These are phyloP conservation scores for Carnegiea gigantea DNA, from an alignment of 179 eudicot species.

Conservation along the genomic window DNA sequence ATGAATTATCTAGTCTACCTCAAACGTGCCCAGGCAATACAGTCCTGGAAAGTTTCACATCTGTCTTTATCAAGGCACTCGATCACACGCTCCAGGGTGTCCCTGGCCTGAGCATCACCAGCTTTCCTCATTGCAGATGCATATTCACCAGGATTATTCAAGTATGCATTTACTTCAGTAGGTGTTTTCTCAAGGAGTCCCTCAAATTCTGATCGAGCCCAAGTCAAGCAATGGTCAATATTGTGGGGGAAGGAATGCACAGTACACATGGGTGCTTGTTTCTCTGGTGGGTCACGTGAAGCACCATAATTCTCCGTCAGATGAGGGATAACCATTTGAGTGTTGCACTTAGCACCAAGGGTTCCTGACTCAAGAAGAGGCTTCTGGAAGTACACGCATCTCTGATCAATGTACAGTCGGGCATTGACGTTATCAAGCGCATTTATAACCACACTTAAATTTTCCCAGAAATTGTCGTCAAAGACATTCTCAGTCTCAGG, in stretches of 20 bases:
- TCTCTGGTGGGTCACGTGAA: slow-evolving; percentile 96
- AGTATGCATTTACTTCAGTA: slow-evolving; percentile 83
- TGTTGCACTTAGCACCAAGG: slow-evolving; percentile 91
- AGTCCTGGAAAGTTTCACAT: slow-evolving; percentile 83
- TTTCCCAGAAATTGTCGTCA: slow-evolving; percentile 91
- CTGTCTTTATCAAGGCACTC: slow-evolving; percentile 84
- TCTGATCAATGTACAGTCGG: slow-evolving; percentile 77
- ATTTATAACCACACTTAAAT: slow-evolving; percentile 59
- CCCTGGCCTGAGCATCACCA: slow-evolving; percentile 97
- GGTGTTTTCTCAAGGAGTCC: slow-evolving; percentile 93
- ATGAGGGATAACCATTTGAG: slow-evolving; percentile 97
- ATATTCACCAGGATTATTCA: slow-evolving; percentile 68
- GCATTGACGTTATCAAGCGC: slow-evolving; percentile 93
- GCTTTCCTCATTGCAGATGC: slow-evolving; percentile 75
- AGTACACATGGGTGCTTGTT: slow-evolving; percentile 99
- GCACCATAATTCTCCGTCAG: slow-evolving; percentile 97
- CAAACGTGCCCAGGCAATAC: slow-evolving; percentile 87
- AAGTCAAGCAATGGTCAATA: slow-evolving; percentile 95
- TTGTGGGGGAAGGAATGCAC: slow-evolving; percentile 96
- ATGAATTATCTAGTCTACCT: slow-evolving; percentile 39
- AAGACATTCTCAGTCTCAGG: slow-evolving; percentile 91
- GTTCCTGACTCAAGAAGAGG: slow-evolving; percentile 97
- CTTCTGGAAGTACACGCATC: slow-evolving; percentile 91
- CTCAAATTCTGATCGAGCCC: slow-evolving; percentile 98
- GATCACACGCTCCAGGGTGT: slow-evolving; percentile 73